Evolutionary conservation across 441 rosid genomes (phyloP), one percentile per base, ranked within the genome.

Genomic region (Erodium moschatum): DNA sequence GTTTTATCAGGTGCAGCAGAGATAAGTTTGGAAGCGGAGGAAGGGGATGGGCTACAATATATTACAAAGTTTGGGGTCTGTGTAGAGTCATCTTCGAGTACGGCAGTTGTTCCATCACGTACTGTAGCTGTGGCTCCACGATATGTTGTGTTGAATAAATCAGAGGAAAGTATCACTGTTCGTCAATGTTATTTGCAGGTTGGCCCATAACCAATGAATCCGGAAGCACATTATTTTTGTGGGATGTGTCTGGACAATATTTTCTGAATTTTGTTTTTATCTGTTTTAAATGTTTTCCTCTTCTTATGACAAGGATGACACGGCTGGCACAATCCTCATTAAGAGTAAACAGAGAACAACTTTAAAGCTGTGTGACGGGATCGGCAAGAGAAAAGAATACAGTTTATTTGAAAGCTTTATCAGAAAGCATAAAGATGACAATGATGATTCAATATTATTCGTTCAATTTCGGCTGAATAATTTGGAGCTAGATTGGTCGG

Each of bases 171-270:
- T 63, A 76, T 94, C 70, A 79, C 75, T 62, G 84, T 88, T 74
- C 96, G 92, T 68, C 99, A 94, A 73, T 86, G 85, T 79, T 77
- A 83, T 80, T 81, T 86, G 82, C 87, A 91, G 97, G 97, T 94
- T 72, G 63, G 80, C 72, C 75, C 75, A 79, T 56, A 65, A 46
- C 74, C 46, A 64, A 52, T 73, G 29, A 71, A 61, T 68, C 54
- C 65, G 69, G 13, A 29, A 73, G 15, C 27, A 19, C 62, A 27
- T 73, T 70, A n/a, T n/a, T 46, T 64, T 35, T 38, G 71, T 76
- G 16, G 50, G 40, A 15, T 44, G 12, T 76, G 58, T 74, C 75
- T 70, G 54, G 63, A 62, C 65, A 27, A 46, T 69, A 65, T 58
- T 38, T 54, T 70, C 64, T 70, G 60, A 71, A 46, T 61, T 69